These are phyloP conservation scores for Mycena kentingensis DNA, from an alignment of 768 basidiomycete species.

Conservation along the genomic window DNA sequence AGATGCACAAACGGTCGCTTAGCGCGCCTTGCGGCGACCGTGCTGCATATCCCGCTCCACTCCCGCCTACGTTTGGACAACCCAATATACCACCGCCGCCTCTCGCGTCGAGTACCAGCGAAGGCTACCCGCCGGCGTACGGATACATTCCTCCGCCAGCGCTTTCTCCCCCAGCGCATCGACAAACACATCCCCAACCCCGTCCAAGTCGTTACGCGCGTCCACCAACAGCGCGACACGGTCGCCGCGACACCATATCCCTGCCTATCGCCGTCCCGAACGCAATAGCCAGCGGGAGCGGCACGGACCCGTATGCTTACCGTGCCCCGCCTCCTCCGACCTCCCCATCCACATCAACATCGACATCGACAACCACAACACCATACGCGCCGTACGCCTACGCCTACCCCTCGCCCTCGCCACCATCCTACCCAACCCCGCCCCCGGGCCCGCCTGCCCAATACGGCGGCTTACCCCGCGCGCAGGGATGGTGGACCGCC, in stretches of 20 bases:
- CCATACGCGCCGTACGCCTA: constrained; percentile 9
- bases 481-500: constrained; percentile 15
- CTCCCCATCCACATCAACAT: too few relatives aligned
- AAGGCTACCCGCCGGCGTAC: not conserved
- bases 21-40: constrained; percentile 44
- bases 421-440: not conserved
- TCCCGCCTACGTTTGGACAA: constrained; percentile 8
- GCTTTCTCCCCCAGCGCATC: not conserved
- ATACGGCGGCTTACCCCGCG: constrained; percentile 5
- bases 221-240: constrained; percentile 11
- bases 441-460: constrained; percentile 1
- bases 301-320: constrained; percentile 20
- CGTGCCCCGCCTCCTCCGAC: not conserved
- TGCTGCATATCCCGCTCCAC: constrained; percentile 28
- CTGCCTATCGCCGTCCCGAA: constrained; percentile 25
- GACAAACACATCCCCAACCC: not conserved
- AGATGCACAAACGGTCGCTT: constrained; percentile 66
- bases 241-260: constrained; percentile 33
- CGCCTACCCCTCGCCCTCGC: not conserved
- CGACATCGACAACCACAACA: not conserved
- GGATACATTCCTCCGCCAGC: not conserved
- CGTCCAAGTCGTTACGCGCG: constrained; percentile 16
- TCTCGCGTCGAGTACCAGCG: not conserved
- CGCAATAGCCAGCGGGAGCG: constrained; percentile 22
- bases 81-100: constrained; percentile 14